These are phyloP conservation scores for Megacollybia marginata DNA, from an alignment of 768 basidiomycete genomes.

Conservation along the genomic window DNA sequence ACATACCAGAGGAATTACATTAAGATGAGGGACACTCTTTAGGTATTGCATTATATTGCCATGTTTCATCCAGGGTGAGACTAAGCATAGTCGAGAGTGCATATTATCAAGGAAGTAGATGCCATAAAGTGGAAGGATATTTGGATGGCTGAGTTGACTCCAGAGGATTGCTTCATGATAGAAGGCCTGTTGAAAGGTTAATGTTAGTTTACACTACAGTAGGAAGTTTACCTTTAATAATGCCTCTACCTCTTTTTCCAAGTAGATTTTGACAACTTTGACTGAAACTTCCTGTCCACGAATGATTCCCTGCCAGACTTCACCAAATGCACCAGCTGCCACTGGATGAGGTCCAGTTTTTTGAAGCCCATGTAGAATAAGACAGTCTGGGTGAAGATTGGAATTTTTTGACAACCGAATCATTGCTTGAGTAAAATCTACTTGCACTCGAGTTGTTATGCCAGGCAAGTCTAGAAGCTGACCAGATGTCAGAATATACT, in stretches of 20 bases:
- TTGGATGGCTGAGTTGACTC: slow-evolving; percentile 13
- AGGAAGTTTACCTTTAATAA: slow-evolving; percentile 2
- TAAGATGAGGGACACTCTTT: neutral
- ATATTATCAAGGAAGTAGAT: slow-evolving; percentile 7
- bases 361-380: slow-evolving; percentile 6
- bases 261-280: slow-evolving; percentile 7
- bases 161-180: slow-evolving; percentile 11
- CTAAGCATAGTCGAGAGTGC: slow-evolving; percentile 8
- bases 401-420: slow-evolving; percentile 7
- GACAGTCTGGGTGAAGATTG: slow-evolving; percentile 7
- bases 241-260: slow-evolving; percentile 1
- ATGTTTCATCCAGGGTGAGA: slow-evolving; percentile 1
- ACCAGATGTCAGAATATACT: neutral
- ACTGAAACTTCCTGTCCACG: slow-evolving; percentile 11
- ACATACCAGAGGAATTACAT: slow-evolving; percentile 1
- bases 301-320: slow-evolving; percentile 7
- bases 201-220: neutral
- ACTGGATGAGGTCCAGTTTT: slow-evolving; percentile 5
- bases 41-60: slow-evolving; percentile 8
- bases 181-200: slow-evolving; percentile 3
- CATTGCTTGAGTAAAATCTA: slow-evolving; percentile 3
- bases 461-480: neutral
- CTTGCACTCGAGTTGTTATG: neutral
- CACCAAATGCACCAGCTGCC: slow-evolving; percentile 9
- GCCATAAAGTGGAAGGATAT: slow-evolving; percentile 8